Percentiles rank a stretch among this genome's conserved stretches.
Conservation (phyloP, 75 land plant genomes). For the Chamaecyparis obtusa region DNA sequence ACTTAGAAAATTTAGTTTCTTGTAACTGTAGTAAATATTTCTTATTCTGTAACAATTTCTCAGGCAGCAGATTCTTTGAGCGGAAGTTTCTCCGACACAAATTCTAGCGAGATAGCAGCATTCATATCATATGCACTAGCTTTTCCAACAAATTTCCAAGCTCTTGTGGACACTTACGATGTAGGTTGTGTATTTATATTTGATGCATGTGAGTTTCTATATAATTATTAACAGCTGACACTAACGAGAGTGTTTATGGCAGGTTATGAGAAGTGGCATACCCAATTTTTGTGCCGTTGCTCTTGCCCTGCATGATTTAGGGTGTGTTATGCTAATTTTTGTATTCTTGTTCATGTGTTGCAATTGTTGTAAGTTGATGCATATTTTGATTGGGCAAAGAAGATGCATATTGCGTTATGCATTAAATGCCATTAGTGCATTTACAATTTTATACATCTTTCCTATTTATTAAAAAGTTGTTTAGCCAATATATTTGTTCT, state of each 20-base stretch:
- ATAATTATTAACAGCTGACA: background rate
- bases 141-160: conserved; percentile 80
- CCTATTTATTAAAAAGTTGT: background rate
- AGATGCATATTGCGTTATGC: background rate
- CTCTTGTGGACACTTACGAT: conserved; percentile 98
- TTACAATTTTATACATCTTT: background rate
- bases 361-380: background rate
- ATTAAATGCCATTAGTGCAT: background rate
- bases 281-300: conserved; percentile 99
- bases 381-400: background rate
- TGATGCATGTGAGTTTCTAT: background rate
- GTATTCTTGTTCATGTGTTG: background rate
- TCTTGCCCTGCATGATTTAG: conserved; percentile 80
- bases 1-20: background rate
- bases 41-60: background rate
- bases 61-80: conserved; percentile 50
- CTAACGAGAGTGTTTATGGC: background rate
- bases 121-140: conserved; percentile 94
- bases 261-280: conserved; percentile 95
- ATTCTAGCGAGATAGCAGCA: conserved; percentile 94
- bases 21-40: background rate
- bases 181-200: conserved; percentile 37
- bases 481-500: background rate
- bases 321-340: conserved; percentile 45
- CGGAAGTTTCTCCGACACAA: conserved; percentile 76